These are phyloP conservation scores for Salinomyces thailandicus DNA, from an alignment of 2,329 filamentous ascomycete genomes.

Conservation along the genomic window DNA sequence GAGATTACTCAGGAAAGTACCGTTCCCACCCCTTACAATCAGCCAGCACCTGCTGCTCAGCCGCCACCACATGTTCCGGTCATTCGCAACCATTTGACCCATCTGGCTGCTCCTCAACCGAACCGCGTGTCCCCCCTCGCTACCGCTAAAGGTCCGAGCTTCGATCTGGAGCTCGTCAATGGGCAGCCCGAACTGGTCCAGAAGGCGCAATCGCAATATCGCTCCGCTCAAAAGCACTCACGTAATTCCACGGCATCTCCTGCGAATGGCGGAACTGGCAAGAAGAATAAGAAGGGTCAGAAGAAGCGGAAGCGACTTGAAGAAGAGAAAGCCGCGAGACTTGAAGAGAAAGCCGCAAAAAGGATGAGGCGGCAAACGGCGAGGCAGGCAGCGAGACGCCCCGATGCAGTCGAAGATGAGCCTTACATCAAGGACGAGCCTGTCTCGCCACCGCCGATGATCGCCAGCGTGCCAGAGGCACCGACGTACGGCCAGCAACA, in stretches of 20 bases:
- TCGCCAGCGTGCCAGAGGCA: conserved; percentile 26
- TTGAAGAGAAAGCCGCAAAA: conserved; percentile 14
- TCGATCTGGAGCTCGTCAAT: conserved; percentile 39
- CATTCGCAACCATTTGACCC: conserved; percentile 51
- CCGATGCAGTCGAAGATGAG: conserved; percentile 28
- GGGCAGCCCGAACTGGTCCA: conserved; percentile 24
- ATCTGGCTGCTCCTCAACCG: conserved; percentile 65
- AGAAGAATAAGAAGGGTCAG: conserved; percentile 21
- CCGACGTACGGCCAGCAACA: conserved; percentile 30
- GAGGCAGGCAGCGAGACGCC: conserved; percentile 22
- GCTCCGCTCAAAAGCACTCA: conserved; percentile 11
- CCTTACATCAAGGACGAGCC: conserved; percentile 54
- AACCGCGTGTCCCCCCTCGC: conserved; percentile 54
- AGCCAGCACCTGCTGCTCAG: conserved; percentile 16
- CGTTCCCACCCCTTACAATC: conserved; percentile 9
- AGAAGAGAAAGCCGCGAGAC: conserved; percentile 7
- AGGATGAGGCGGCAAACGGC: conserved; percentile 26
- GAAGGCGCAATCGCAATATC: conserved; percentile 14
- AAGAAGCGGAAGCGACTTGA: conserved; percentile 28
- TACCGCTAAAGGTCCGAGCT: conserved; percentile 37
- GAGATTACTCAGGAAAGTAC: conserved; percentile 22
- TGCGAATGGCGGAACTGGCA: conserved; percentile 14
- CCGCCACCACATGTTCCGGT: conserved; percentile 46
- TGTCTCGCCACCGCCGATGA: conserved; percentile 49
- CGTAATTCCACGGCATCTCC: conserved; percentile 22